Percentiles rank a stretch among this genome's conserved stretches.
Conservation (phyloP, 768 basidiomycete species). For the Termitomyces sp. region DNA sequence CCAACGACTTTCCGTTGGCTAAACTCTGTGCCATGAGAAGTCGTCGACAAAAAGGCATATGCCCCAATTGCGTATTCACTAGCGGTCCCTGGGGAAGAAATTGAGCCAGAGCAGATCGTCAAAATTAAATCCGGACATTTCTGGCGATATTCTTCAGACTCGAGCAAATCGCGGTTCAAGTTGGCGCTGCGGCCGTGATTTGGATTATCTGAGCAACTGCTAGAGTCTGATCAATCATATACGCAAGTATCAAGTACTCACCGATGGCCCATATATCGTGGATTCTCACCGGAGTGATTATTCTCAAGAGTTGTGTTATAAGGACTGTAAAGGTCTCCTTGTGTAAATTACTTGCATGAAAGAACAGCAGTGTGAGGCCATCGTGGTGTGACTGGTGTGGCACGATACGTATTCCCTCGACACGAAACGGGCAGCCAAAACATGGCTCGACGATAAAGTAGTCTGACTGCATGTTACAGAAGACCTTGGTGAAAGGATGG, state of each 20-base stretch:
- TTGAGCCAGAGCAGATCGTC: background rate
- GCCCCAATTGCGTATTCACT: constrained; percentile 1
- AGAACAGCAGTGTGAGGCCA: constrained; percentile 1
- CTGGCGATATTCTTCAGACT: background rate
- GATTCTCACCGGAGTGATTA: background rate
- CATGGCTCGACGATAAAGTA: too few species aligned
- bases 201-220: too few species aligned
- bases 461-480: too few species aligned
- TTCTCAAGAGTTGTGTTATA: too few species aligned
- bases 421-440: too few species aligned
- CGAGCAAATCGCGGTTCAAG: background rate
- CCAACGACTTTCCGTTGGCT: constrained; percentile 1
- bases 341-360: constrained; percentile 1
- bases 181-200: constrained; percentile 2
- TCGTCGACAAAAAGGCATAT: constrained; percentile 3
- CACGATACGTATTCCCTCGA: background rate
- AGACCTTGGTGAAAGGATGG: too few species aligned
- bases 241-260: background rate
- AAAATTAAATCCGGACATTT: background rate
- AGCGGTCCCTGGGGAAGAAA: background rate
- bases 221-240: background rate
- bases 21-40: constrained; percentile 2
- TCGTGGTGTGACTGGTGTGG: background rate
- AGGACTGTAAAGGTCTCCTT: background rate
- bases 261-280: constrained; percentile 4